phyloP scores from a whole-genome alignment of 371 early-diverging fungal genomes.

The Capillidium rhysosporum region DNA sequence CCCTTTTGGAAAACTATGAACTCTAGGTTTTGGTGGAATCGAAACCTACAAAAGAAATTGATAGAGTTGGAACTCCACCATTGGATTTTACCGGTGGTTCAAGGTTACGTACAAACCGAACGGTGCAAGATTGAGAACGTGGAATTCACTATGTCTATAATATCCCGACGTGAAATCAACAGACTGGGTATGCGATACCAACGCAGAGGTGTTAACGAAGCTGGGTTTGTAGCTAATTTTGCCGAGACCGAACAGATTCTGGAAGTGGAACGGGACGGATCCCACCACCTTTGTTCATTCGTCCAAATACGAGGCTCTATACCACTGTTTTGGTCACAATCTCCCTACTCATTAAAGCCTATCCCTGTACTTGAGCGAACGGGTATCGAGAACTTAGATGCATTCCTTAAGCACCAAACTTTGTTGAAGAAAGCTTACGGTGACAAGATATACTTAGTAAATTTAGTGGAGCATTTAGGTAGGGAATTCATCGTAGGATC shows the following conservation, averaged over 20 bases:
- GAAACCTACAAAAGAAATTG: constrained; percentile 9
- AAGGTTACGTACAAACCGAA: constrained; percentile 42
- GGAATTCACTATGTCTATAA: constrained; percentile 43
- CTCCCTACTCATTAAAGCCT: constrained; percentile 52
- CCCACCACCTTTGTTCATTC: constrained; percentile 29
- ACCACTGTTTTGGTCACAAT: constrained; percentile 92
- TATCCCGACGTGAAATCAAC: constrained; percentile 61
- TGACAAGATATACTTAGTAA: constrained; percentile 51
- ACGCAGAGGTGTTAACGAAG: constrained; percentile 79
- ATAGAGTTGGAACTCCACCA: constrained; percentile 22
- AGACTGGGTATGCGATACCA: constrained; percentile 77
- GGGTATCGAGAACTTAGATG: constrained; percentile 12
- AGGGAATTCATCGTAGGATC: constrained; percentile 67
- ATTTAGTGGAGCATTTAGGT: constrained; percentile 76
- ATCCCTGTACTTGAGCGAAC: constrained; percentile 31
- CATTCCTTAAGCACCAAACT: constrained; percentile 52
- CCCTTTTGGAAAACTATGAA: constrained; percentile 13
- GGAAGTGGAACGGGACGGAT: background rate
- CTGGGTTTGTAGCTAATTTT: constrained; percentile 94
- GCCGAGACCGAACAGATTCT: constrained; percentile 92
- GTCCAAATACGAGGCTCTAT: constrained; percentile 97
- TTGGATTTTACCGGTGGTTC: constrained; percentile 42
- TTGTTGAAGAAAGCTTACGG: constrained; percentile 47
- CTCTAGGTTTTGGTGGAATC: constrained; percentile 41
- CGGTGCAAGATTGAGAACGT: constrained; percentile 35